phyloP scores from a whole-genome alignment of 1,284 basidiomycete genomes.

The Pholiota adiposa region DNA sequence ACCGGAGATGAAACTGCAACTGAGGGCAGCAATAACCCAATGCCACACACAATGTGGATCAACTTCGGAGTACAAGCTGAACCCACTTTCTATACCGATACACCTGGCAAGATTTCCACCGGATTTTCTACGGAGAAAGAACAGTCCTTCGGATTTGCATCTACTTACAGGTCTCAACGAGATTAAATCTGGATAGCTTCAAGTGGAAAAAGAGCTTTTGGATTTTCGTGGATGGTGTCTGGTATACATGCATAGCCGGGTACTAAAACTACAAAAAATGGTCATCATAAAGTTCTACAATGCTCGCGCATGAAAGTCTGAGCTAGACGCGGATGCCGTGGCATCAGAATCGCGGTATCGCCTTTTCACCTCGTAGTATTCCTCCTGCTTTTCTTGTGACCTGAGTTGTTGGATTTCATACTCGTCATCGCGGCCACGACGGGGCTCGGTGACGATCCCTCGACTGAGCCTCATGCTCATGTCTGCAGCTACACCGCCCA shows the following conservation, averaged over 20 bases:
- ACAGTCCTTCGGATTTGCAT: neutral
- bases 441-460: constrained; percentile 17
- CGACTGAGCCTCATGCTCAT: constrained; percentile 47
- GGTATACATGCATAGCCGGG: neutral
- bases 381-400: constrained; percentile 18
- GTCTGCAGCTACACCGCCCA: constrained; percentile 56
- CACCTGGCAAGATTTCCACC: neutral
- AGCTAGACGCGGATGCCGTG: constrained; percentile 21
- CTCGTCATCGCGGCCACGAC: neutral
- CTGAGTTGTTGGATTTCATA: neutral
- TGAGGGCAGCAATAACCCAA: neutral
- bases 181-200: neutral
- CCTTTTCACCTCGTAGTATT: constrained; percentile 31
- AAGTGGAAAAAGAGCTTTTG: neutral
- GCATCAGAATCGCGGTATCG: constrained; percentile 24
- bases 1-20: neutral
- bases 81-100: neutral
- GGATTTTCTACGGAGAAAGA: neutral
- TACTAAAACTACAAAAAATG: neutral
- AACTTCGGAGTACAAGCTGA: neutral
- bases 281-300: constrained; percentile 3
- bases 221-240: neutral
- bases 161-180: neutral
- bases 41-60: neutral
- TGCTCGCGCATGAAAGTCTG: constrained; percentile 19